Base-by-base conservation (phyloP, 2,329 filamentous ascomycete genomes). In the Colletotrichum tropicicola region DNA sequence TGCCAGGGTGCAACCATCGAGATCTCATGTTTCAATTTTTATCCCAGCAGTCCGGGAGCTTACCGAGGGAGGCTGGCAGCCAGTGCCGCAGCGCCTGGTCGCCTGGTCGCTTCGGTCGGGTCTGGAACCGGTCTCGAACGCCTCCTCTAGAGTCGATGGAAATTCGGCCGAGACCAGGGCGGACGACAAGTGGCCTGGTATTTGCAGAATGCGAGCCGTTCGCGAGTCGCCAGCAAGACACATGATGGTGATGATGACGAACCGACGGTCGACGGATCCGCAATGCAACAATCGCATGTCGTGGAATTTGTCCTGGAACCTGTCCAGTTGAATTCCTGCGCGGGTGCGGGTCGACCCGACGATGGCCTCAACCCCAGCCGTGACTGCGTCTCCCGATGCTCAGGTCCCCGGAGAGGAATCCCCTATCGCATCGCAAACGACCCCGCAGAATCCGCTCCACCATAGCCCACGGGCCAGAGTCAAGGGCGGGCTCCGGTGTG, bases 341-440 rank as follows among this genome's bases (percentile, higher is more conserved):
- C 27, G 32, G 28, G 39, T 32, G 5, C 17, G 23, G 48, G 13
- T 43, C 47, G 21, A 55, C 37, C 49, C 57, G 51, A 55, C 35
- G 44, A 65, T 51, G 48, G 43, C 61, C 49, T 61, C 61, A 65
- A 43, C 35, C 12, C 32, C 10, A 53, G 6, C 21, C 41, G 12
- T 23, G 47, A 61, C 55, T 28, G 57, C 53, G 28, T 49, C 37
- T 21, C 41, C 44, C 43, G 44, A 30, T 19, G 35, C 12, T 19
- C 10, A 37, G 45, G 21, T 7, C 39, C 45, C 41, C 21, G 25
- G 48, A 52, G 35, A 39, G 35, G 27, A 35, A 35, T 35, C 19
- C 21, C 41, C 49, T 21, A 44, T 65, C 13, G 27, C 35, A 28
- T 37, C 43, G 23, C 37, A 59, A 47, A 37, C 23, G 15, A 27